A percentile compares a stretch with the other conserved stretches of the same genome.
These are phyloP conservation scores for Heteromeles arbutifolia DNA, from an alignment of 306 rosid species.

Conservation along the genomic window DNA sequence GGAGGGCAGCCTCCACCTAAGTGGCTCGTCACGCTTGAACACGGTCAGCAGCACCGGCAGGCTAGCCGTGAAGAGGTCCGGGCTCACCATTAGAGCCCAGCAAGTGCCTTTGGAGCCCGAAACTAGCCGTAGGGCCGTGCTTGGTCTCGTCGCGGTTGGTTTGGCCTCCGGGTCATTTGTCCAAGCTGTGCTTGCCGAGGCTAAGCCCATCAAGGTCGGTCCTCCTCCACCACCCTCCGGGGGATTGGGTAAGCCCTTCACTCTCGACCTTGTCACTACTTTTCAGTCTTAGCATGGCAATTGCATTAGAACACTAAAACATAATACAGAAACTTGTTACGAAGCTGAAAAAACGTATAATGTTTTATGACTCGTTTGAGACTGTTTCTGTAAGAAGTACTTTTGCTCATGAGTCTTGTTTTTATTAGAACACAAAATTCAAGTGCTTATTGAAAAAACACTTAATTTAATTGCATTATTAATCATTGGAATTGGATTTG, in stretches of 20 bases:
- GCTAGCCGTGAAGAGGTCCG: conserved; percentile 25
- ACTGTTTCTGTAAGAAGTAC: not conserved
- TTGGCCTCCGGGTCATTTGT: conserved; percentile 76
- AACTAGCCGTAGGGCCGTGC: conserved; percentile 61
- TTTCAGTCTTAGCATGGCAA: not conserved
- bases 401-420: not conserved
- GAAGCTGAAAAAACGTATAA: too few species aligned
- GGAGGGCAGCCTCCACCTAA: conserved; percentile 63
- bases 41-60: conserved; percentile 28
- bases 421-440: not conserved
- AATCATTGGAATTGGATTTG: not conserved
- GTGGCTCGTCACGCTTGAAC: conserved; percentile 55
- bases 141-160: conserved; percentile 81
- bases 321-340: not conserved
- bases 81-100: conserved; percentile 56
- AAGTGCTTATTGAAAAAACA: not conserved
- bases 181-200: conserved; percentile 84
- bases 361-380: not conserved
- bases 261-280: not conserved
- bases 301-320: not conserved
- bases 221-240: conserved; percentile 88
- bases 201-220: conserved; percentile 80
- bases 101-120: conserved; percentile 44
- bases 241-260: conserved; percentile 67
- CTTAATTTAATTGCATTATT: not conserved